These are phyloP conservation scores for Amanita rubescens DNA, from an alignment of 768 basidiomycete genomes.

Conservation along the genomic window DNA sequence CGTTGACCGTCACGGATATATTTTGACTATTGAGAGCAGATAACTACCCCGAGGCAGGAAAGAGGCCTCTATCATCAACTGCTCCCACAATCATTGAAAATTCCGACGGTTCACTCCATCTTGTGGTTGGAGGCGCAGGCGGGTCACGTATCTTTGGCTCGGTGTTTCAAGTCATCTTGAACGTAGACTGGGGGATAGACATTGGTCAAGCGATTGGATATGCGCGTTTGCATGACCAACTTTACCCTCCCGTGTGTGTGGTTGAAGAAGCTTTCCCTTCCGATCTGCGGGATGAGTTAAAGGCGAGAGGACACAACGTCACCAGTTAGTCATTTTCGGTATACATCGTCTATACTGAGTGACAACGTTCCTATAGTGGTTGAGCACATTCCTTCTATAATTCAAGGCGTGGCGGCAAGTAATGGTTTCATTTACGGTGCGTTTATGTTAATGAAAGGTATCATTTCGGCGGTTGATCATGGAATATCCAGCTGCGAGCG, in stretches of 20 bases:
- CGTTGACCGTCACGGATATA: too few species aligned
- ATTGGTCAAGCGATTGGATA: conserved; percentile 76
- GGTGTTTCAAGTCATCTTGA: conserved; percentile 72
- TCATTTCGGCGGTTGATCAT: conserved; percentile 13
- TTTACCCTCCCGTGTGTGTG: conserved; percentile 59
- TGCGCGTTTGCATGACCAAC: conserved; percentile 80
- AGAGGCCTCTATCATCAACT: conserved; percentile 87
- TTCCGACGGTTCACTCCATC: conserved; percentile 61
- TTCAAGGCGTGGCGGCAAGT: conserved; percentile 55
- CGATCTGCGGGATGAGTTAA: conserved; percentile 49
- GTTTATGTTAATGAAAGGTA: too few species aligned
- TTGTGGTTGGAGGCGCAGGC: conserved; percentile 79
- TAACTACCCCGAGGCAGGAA: conserved; percentile 85
- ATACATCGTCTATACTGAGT: not conserved
- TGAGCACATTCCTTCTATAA: conserved; percentile 67
- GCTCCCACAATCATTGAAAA: conserved; percentile 76
- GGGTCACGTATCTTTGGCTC: conserved; percentile 81
- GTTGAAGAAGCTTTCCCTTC: conserved; percentile 56
- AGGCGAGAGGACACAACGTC: conserved; percentile 62
- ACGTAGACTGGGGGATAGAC: conserved; percentile 78
- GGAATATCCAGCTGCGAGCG: not conserved
- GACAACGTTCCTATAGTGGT: conserved; percentile 30
- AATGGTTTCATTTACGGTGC: conserved; percentile 58
- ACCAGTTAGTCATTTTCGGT: conserved; percentile 32
- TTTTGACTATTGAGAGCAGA: conserved; percentile 31